Base-by-base conservation (phyloP, 805 yeast genomes). In the Wickerhamomyces chambardii region DNA sequence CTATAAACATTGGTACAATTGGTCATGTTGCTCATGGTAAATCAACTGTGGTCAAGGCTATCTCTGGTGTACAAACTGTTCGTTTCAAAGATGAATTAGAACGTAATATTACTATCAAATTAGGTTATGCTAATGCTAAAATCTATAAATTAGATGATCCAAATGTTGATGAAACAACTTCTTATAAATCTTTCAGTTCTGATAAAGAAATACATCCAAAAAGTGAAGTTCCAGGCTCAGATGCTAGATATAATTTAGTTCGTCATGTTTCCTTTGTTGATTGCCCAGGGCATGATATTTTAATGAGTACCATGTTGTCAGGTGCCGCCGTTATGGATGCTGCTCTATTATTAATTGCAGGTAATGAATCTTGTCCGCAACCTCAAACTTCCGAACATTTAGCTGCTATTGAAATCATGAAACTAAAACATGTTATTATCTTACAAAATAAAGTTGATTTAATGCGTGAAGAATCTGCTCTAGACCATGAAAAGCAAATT, bases 251-350 rank as follows among this genome's bases (percentile, higher is more conserved):
- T 64, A 75, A 75, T 52, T 73, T 92, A 49, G 78, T 87, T 30
- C 86, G 99, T 65, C 99, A 92, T 59, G 98, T 92, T 36, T 86
- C 96, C 10, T 94, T 94, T 54, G 98, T 94, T 42, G 99, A 92
- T 71, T 94, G 98, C 71, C 99, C 99, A 41, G 99, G 99, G 63
- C 99, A 92, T 84, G 99, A 92, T 71, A 94, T 92, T 69, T 80
- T 92, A 62, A 92, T 92, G 99, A 87, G 97, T 74, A 92, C 99
- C 47, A 92, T 92, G 99, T 79, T 92, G 76, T 89, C 97, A 32
- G 99, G 99, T 59, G 99, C 99, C 27, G 99, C 99, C 15, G 99
- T 92, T 46, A 92, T 92, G 99, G 99, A 92, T 65, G 99, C 99
- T 38, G 99, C 99, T 3, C 70, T 92, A 42, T 70, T 92, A 56